A percentile compares a stretch with the other conserved stretches of the same genome.
phyloP scores from a whole-genome alignment of 2,329 filamentous ascomycete species.

The Aspergillus fischeri region DNA sequence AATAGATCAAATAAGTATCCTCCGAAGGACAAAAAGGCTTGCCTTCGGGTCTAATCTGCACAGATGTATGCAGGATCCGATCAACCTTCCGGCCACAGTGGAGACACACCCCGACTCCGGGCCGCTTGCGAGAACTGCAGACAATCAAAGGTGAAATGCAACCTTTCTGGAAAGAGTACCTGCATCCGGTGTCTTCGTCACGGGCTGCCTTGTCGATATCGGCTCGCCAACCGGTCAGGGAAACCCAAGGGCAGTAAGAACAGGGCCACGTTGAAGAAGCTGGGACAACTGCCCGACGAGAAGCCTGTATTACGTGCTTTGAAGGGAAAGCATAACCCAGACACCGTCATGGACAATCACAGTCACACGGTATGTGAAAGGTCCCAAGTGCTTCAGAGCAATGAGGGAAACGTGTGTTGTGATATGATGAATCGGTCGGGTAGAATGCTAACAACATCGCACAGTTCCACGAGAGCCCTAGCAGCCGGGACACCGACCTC shows the following conservation, averaged over 20 bases:
- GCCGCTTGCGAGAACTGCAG: constrained; percentile 38
- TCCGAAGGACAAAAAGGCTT: not conserved
- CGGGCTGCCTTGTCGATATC: constrained; percentile 34
- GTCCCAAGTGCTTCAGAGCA: not conserved
- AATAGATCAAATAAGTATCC: constrained; percentile 10
- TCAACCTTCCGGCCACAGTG: constrained; percentile 13
- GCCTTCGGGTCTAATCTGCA: not conserved
- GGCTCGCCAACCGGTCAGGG: constrained; percentile 36
- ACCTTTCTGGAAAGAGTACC: constrained; percentile 32
- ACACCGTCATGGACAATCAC: constrained; percentile 12
- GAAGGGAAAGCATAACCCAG: constrained; percentile 12
- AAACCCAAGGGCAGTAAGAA: constrained; percentile 41
- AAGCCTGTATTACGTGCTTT: constrained; percentile 19
- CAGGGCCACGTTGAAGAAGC: constrained; percentile 32
- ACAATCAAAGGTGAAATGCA: constrained; percentile 40
- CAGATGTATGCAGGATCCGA: constrained; percentile 27
- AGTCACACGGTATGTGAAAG: not conserved
- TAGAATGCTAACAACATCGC: not conserved
- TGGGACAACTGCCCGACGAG: constrained; percentile 33
- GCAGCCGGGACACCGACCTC: not conserved
- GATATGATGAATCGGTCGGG: not conserved
- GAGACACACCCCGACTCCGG: constrained; percentile 33
- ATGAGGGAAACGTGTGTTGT: not conserved
- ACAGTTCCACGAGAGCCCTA: not conserved
- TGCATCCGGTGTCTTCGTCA: constrained; percentile 37